Percentiles rank a stretch among this genome's conserved stretches.
Evolutionary conservation across 805 yeast species (phyloP).

Genomic region (Yarrowia yakushimensis): DNA sequence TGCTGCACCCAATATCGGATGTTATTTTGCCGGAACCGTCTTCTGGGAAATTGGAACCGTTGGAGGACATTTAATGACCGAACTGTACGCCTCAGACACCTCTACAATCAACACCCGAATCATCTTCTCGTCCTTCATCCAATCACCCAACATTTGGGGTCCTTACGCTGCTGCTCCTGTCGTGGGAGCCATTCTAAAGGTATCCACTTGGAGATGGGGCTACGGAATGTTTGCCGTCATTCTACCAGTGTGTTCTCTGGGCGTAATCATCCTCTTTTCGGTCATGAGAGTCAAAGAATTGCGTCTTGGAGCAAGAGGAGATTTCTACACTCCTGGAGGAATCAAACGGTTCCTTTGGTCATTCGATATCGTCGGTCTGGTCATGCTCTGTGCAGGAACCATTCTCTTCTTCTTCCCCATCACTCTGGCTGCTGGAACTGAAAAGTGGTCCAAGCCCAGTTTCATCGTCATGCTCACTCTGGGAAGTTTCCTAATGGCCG

Average conservation of each 20-base stretch:
- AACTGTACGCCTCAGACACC: slow-evolving; percentile 13
- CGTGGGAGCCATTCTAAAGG: slow-evolving; percentile 33
- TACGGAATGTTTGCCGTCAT: slow-evolving; percentile 48
- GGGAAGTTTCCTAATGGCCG: background rate
- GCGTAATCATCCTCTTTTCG: background rate
- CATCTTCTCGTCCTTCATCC: background rate
- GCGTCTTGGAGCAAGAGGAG: background rate
- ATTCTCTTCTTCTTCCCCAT: slow-evolving; percentile 15
- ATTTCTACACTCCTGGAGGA: slow-evolving; percentile 1
- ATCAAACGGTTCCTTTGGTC: background rate
- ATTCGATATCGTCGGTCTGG: background rate
- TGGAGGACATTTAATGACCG: slow-evolving; percentile 17
- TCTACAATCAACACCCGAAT: background rate
- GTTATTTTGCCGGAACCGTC: background rate
- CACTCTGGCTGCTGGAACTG: slow-evolving; percentile 11
- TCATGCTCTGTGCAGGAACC: background rate
- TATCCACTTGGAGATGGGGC: slow-evolving; percentile 52
- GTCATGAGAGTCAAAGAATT: background rate
- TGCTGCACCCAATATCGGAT: slow-evolving; percentile 2
- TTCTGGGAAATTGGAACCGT: slow-evolving; percentile 15
- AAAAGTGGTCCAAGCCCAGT: background rate
- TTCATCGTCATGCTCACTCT: slow-evolving; percentile 13
- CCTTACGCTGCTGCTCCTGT: slow-evolving; percentile 2
- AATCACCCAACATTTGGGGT: slow-evolving; percentile 6
- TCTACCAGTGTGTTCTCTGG: slow-evolving; percentile 36